Conservation (phyloP, 768 basidiomycete species). For the Plicaturopsis crispa region DNA sequence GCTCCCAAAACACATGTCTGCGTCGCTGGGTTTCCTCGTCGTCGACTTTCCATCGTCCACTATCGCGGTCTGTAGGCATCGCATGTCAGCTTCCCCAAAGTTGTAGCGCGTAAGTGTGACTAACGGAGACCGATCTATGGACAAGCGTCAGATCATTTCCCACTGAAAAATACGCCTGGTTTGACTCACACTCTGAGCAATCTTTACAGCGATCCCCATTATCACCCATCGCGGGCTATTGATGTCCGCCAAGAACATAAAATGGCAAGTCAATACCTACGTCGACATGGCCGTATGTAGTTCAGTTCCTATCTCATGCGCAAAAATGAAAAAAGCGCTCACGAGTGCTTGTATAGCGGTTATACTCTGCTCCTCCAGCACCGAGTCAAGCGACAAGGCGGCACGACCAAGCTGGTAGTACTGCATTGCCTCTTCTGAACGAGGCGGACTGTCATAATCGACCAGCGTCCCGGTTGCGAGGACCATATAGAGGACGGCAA, state of each 20-base stretch:
- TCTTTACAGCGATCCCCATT: slow-evolving; percentile 65
- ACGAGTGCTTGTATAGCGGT: slow-evolving; percentile 61
- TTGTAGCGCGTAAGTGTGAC: too few species aligned
- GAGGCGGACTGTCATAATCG: slow-evolving; percentile 47
- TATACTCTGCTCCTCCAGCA: slow-evolving; percentile 58
- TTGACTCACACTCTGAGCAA: slow-evolving; percentile 54
- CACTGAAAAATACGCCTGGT: slow-evolving; percentile 9
- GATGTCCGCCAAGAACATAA: slow-evolving; percentile 36
- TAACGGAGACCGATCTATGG: slow-evolving; percentile 61
- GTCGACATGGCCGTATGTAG: too few species aligned
- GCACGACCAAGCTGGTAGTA: slow-evolving; percentile 57
- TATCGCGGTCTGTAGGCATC: slow-evolving; percentile 58
- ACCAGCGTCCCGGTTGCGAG: slow-evolving; percentile 57
- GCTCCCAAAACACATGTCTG: slow-evolving; percentile 56
- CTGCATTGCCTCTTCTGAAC: slow-evolving; percentile 46
- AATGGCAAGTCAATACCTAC: slow-evolving; percentile 50
- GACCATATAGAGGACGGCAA: slow-evolving; percentile 57
- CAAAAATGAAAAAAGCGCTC: too few species aligned
- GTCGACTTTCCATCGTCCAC: slow-evolving; percentile 55
- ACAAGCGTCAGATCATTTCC: slow-evolving; percentile 10
- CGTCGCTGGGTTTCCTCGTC: slow-evolving; percentile 49
- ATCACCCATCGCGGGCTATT: slow-evolving; percentile 60
- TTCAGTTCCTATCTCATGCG: too few species aligned
- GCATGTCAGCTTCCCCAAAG: too few species aligned
- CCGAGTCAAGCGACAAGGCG: slow-evolving; percentile 51